A percentile compares a stretch with the other conserved stretches of the same genome.
Evolutionary conservation across 257 asterid genomes (phyloP).

Genomic region (Solanum infundibuliforme): DNA sequence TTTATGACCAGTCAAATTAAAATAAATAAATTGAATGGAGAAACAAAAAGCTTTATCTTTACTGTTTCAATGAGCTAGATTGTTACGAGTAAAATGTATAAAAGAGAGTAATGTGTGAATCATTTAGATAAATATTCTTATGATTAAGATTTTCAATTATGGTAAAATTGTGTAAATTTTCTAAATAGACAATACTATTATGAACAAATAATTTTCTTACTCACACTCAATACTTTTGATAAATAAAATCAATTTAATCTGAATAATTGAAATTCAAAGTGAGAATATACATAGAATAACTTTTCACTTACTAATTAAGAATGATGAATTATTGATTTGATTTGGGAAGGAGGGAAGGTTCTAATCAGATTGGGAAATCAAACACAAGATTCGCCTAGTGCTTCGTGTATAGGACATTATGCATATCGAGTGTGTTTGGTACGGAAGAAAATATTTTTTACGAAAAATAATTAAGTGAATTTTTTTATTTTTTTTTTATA

Average conservation of each 20-base stretch:
- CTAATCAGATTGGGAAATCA: background rate
- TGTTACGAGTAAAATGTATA: background rate
- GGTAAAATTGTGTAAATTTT: background rate
- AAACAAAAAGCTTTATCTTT: background rate
- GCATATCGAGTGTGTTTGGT: background rate
- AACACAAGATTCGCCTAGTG: background rate
- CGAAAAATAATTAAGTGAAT: too few relatives aligned
- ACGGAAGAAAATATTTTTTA: too few relatives aligned
- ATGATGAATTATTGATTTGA: background rate
- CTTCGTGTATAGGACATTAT: background rate
- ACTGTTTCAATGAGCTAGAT: background rate
- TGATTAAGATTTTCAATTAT: background rate
- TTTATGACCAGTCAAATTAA: too few relatives aligned
- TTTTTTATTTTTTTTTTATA: too few relatives aligned
- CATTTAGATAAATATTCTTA: background rate
- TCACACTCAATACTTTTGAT: background rate
- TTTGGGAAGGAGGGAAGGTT: background rate
- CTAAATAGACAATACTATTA: background rate
- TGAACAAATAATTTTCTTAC: background rate
- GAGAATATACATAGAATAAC: too few relatives aligned
- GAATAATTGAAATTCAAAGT: too few relatives aligned
- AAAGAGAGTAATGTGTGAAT: background rate
- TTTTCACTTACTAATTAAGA: background rate
- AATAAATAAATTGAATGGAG: too few relatives aligned
- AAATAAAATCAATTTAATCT: too few relatives aligned